Base-by-base conservation (phyloP, 2,329 filamentous ascomycete genomes). In the Ophioceras dolichostomum region DNA sequence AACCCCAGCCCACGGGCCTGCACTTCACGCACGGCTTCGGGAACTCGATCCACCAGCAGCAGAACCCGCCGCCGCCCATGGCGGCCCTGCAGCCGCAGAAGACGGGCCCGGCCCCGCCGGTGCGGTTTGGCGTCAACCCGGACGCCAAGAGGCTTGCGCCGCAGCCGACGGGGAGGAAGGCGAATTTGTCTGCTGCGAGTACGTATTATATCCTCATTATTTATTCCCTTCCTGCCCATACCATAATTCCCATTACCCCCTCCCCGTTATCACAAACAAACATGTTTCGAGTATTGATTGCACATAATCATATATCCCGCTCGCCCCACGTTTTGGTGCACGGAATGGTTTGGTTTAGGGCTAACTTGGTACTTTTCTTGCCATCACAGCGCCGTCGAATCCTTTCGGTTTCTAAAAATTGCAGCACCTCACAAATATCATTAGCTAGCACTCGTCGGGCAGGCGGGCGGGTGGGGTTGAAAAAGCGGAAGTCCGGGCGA, bases 161-260 rank as follows among this genome's bases (percentile, higher is more conserved):
- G 21, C 91, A 96, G 63, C 73, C 86, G 20, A 98, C 91, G 6
- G 91, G 91, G 45, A 70, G 83, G 50, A 78, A 83, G 65, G 91
- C 91, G 39, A 95, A 96, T 57, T 70, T 98, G 47, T 72, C 83
- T 37, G 84, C 93, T 76, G 91, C 91, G 53, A 98, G 89, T 96
- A 79, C 82, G 89, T 88, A 40, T 28, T 34, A n/a, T n/a, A n/a
- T n/a, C n/a, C n/a, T 21, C 24, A 16, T 37, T 36, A 5, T 32
- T 33, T 32, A 24, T 38, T 14, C 10, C 17, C 18, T 20, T 21
- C 6, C 36, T 12, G 26, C 8, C 16, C 10, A 24, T 5, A 14
- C 32, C 10, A 22, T n/a, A 22, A 8, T 22, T 34, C 12, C 19
- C 32, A 19, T 22, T 12, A 9, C 24, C 19, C 12, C 16, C 16